A percentile compares a stretch with the other conserved stretches of the same genome.
Conservation (phyloP, 768 basidiomycete genomes). For the Leccinum truebloodii region DNA sequence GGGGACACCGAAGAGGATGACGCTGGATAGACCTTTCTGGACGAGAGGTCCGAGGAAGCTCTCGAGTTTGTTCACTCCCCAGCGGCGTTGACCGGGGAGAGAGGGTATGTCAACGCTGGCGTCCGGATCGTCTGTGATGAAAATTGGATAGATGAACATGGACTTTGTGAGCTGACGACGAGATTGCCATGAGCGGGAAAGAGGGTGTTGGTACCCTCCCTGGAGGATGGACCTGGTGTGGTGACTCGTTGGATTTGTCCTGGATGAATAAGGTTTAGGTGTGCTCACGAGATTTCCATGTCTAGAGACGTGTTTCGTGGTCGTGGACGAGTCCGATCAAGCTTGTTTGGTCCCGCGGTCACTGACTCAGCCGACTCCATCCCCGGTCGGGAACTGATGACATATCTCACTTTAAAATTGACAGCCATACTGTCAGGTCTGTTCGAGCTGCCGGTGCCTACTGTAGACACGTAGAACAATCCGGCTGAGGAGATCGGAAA, state of each 20-base stretch:
- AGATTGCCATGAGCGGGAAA: conserved; percentile 86
- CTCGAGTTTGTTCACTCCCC: conserved; percentile 95
- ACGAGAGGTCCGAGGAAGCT: conserved; percentile 86
- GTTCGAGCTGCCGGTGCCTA: background rate
- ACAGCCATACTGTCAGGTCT: background rate
- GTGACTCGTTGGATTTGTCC: conserved; percentile 3
- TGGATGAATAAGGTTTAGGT: background rate
- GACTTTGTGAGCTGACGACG: conserved; percentile 77
- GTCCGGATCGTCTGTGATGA: conserved; percentile 93
- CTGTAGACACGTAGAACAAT: background rate
- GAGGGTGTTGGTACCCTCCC: conserved; percentile 92
- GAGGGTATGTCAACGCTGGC: conserved; percentile 75
- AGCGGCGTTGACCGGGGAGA: conserved; percentile 85
- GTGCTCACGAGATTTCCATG: conserved; percentile 50
- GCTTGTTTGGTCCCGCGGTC: background rate
- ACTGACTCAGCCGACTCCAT: background rate
- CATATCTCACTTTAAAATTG: background rate
- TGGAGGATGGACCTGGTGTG: conserved; percentile 70
- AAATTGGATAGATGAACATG: conserved; percentile 99
- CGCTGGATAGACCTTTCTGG: conserved; percentile 84
- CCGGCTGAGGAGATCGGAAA: background rate
- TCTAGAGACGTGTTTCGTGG: background rate
- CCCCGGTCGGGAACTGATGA: background rate
- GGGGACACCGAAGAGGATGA: conserved; percentile 95
- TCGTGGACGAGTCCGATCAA: background rate